phyloP scores from a whole-genome alignment of 1,284 basidiomycete genomes.

The Somion occarium region DNA sequence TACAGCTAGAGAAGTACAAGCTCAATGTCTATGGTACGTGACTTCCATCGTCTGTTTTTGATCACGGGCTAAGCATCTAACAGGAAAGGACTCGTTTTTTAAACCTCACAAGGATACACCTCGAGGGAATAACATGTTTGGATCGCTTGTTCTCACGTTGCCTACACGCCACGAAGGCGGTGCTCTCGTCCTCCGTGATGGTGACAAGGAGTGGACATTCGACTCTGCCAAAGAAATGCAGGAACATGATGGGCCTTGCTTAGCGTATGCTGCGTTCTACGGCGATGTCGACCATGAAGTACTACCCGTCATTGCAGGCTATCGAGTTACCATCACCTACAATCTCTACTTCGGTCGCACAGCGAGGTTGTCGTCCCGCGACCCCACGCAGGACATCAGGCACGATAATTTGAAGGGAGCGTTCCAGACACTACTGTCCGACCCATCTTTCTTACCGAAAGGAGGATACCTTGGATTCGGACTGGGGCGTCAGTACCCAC shows the following conservation, averaged over 20 bases:
- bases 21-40: slow-evolving; percentile 27
- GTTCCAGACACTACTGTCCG: slow-evolving; percentile 17
- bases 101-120: slow-evolving; percentile 34
- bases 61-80: background rate
- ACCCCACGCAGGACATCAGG: background rate
- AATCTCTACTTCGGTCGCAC: slow-evolving; percentile 26
- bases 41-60: background rate
- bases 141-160: slow-evolving; percentile 34
- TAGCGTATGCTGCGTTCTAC: slow-evolving; percentile 34
- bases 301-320: slow-evolving; percentile 30
- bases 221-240: slow-evolving; percentile 11
- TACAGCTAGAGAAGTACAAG: slow-evolving; percentile 14
- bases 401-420: slow-evolving; percentile 4
- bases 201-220: slow-evolving; percentile 26
- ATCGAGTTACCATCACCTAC: slow-evolving; percentile 37
- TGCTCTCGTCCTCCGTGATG: slow-evolving; percentile 20
- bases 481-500: background rate
- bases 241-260: background rate
- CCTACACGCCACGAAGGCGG: slow-evolving; percentile 34
- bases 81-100: slow-evolving; percentile 29
- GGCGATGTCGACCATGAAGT: slow-evolving; percentile 42
- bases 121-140: slow-evolving; percentile 33
- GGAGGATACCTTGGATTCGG: slow-evolving; percentile 26
- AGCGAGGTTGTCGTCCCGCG: background rate
- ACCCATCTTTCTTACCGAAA: slow-evolving; percentile 23